phyloP scores from a whole-genome alignment of 129 eudicot species.

The Lactuca sativa region DNA sequence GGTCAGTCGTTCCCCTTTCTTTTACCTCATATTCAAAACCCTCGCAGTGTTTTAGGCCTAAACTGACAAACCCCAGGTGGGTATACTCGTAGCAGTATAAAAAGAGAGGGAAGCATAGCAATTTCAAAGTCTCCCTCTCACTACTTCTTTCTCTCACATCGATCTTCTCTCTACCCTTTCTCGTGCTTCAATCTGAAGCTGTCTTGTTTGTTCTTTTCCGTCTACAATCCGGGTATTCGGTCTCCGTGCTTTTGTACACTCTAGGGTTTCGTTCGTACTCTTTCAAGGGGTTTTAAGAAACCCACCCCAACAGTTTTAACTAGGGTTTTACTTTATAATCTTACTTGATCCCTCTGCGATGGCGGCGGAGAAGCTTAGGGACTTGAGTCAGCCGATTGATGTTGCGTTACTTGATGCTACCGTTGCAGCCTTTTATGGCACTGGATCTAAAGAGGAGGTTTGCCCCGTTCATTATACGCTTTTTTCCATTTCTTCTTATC shows the following conservation, averaged over 20 bases:
- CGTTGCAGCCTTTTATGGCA: conserved; percentile 92
- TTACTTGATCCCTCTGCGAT: conserved; percentile 35
- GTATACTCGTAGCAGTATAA: conserved; percentile 23
- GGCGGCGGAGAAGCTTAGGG: conserved; percentile 97
- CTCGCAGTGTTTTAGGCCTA: conserved; percentile 23
- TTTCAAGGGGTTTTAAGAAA: conserved; percentile 1
- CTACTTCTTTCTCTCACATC: conserved; percentile 21
- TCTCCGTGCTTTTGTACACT: neutral
- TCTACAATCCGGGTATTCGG: conserved; percentile 15
- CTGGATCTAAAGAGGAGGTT: conserved; percentile 98
- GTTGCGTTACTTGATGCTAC: conserved; percentile 88
- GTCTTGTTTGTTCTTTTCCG: conserved; percentile 27
- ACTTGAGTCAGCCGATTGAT: conserved; percentile 87
- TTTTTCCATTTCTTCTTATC: neutral
- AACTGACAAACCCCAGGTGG: conserved; percentile 18
- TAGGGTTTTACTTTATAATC: conserved; percentile 47
- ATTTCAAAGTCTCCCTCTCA: conserved; percentile 39
- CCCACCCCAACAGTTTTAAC: neutral
- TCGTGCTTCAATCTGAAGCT: conserved; percentile 86
- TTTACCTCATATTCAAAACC: conserved; percentile 19
- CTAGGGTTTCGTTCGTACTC: conserved; percentile 36
- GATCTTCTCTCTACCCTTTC: conserved; percentile 17
- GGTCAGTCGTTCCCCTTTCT: conserved; percentile 2
- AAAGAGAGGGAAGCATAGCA: conserved; percentile 37
- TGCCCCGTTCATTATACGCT: neutral